Evolutionary conservation across 2,329 filamentous ascomycete species (phyloP).

Genomic region (Pyricularia pennisetigena): DNA sequence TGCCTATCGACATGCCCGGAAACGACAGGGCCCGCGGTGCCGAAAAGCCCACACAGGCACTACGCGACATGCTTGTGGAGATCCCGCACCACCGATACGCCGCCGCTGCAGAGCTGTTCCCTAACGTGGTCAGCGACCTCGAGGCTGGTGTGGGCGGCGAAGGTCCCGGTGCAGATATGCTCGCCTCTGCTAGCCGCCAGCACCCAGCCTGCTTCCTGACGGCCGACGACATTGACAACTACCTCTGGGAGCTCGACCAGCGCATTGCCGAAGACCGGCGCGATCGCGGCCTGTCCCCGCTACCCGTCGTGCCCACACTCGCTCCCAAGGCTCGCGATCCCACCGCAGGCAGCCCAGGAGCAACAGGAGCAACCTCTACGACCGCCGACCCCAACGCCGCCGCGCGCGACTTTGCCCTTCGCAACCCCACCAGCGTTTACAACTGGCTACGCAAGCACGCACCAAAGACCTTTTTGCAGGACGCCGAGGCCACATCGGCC

Average conservation of each 20-base stretch:
- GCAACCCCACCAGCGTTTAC: slow-evolving; percentile 85
- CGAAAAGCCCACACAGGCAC: slow-evolving; percentile 36
- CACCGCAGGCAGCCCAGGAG: slow-evolving; percentile 5
- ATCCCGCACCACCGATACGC: slow-evolving; percentile 41
- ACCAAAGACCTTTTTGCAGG: slow-evolving; percentile 76
- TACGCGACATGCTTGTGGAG: slow-evolving; percentile 38
- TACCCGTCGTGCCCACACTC: slow-evolving; percentile 34
- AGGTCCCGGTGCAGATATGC: slow-evolving; percentile 19
- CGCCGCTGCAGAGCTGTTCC: slow-evolving; percentile 52
- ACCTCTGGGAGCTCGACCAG: slow-evolving; percentile 55
- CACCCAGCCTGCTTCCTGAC: slow-evolving; percentile 58
- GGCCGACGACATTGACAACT: slow-evolving; percentile 63
- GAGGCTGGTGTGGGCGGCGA: slow-evolving; percentile 24
- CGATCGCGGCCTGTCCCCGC: slow-evolving; percentile 14
- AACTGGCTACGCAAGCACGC: slow-evolving; percentile 88
- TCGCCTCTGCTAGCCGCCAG: slow-evolving; percentile 36
- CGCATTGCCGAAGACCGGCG: slow-evolving; percentile 32
- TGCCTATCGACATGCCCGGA: slow-evolving; percentile 72
- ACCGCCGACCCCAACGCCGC: slow-evolving; percentile 20
- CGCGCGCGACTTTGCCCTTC: slow-evolving; percentile 43
- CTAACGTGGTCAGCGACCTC: slow-evolving; percentile 42
- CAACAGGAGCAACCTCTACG: slow-evolving; percentile 19
- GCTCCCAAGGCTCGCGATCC: slow-evolving; percentile 32
- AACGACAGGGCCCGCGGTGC: slow-evolving; percentile 54
- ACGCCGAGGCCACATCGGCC: slow-evolving; percentile 43